Conservation (phyloP, 257 asterid species). For the Gardenia jasminoides region DNA sequence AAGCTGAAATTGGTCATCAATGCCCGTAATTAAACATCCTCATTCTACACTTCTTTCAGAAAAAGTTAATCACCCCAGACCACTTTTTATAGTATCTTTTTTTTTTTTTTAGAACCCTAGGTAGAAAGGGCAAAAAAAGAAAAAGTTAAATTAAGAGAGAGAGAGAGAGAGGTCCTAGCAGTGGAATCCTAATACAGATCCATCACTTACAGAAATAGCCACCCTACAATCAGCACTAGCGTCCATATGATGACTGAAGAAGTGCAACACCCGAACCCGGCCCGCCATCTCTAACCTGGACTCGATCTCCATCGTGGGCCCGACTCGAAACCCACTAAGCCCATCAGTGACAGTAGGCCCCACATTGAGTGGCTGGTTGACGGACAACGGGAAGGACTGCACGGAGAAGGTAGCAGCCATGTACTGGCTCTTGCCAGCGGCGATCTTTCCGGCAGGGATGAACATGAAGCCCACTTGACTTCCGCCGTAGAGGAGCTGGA, state of each 20-base stretch:
- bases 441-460: conserved; percentile 83
- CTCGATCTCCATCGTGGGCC: conserved; percentile 75
- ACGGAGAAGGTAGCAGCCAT: conserved; percentile 84
- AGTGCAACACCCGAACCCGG: conserved; percentile 66
- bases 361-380: conserved; percentile 35
- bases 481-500: conserved; percentile 66
- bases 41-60: background rate
- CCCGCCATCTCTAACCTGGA: conserved; percentile 77
- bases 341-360: conserved; percentile 56
- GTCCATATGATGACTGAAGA: conserved; percentile 67
- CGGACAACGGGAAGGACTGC: conserved; percentile 54
- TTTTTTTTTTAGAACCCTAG: too few species aligned
- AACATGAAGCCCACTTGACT: conserved; percentile 79
- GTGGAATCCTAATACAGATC: conserved; percentile 74
- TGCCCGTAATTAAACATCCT: background rate
- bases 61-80: background rate
- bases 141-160: background rate
- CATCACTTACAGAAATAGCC: conserved; percentile 59
- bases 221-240: conserved; percentile 66
- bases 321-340: conserved; percentile 51
- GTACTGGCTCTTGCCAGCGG: conserved; percentile 56
- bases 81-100: background rate
- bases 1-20: conserved; percentile 3
- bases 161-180: conserved; percentile 31
- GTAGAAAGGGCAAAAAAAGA: background rate